Evolutionary conservation across 805 yeast species (phyloP).

Genomic region (Maudiozyma saulgeensis): DNA sequence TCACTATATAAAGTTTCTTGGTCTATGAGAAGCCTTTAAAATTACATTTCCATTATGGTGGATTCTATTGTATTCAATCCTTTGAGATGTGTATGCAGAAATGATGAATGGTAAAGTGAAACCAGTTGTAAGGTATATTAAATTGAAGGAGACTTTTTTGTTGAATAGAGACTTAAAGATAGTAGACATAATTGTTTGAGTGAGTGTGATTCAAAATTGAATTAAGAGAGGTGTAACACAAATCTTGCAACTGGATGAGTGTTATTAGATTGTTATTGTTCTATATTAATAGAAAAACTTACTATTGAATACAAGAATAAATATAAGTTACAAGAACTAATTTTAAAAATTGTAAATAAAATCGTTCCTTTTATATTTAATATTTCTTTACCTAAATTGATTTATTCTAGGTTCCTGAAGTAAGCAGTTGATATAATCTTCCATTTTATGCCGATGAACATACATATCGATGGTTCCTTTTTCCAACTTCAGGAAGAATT

Average conservation of each 20-base stretch:
- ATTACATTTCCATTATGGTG: slow-evolving; percentile 1
- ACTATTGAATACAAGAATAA: too few relatives aligned
- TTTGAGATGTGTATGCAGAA: slow-evolving; percentile 13
- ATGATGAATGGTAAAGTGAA: slow-evolving; percentile 20
- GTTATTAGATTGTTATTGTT: too few relatives aligned
- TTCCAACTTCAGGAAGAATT: too few relatives aligned
- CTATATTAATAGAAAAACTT: too few relatives aligned
- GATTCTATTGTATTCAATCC: slow-evolving; percentile 5
- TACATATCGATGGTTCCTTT: too few relatives aligned
- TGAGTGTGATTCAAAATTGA: background rate
- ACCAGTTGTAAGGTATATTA: slow-evolving; percentile 7
- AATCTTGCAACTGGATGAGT: background rate
- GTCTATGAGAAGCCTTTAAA: slow-evolving; percentile 17
- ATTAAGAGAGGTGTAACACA: background rate
- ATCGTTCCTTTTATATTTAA: too few relatives aligned
- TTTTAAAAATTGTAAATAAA: too few relatives aligned
- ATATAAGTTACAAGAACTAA: too few relatives aligned
- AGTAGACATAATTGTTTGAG: background rate
- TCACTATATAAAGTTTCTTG: slow-evolving; percentile 3
- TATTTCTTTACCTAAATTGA: too few relatives aligned
- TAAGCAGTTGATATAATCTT: too few relatives aligned
- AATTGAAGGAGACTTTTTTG: background rate
- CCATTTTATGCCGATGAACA: too few relatives aligned
- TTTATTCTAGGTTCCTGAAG: too few relatives aligned
- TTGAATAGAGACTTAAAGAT: background rate